Conservation (phyloP, 306 rosid species). For the Prosopis cineraria region DNA sequence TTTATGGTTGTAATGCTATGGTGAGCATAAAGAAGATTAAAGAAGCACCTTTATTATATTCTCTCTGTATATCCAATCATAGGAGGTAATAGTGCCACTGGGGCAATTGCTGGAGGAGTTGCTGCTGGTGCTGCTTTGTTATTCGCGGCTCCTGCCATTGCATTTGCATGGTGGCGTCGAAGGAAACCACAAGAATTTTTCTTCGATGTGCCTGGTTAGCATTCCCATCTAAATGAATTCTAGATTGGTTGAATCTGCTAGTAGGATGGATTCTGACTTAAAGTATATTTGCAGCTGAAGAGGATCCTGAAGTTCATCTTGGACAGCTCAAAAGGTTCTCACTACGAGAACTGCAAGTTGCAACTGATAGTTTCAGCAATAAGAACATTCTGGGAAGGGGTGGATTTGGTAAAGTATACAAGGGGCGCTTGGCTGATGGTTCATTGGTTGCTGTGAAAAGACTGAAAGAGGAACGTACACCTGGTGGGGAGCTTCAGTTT, state of each 20-base stretch:
- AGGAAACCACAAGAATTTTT: conserved; percentile 76
- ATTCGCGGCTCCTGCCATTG: conserved; percentile 83
- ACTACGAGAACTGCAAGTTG: conserved; percentile 74
- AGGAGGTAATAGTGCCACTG: conserved; percentile 75
- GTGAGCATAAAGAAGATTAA: conserved; percentile 2
- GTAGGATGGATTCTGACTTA: conserved; percentile 13
- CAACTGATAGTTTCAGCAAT: conserved; percentile 77
- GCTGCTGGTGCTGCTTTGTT: conserved; percentile 79
- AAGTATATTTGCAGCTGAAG: conserved; percentile 60
- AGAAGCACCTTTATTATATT: not conserved
- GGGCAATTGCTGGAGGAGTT: conserved; percentile 67
- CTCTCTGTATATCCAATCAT: conserved; percentile 21
- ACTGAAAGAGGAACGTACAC: conserved; percentile 79
- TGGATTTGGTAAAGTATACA: conserved; percentile 82
- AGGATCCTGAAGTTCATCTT: conserved; percentile 86
- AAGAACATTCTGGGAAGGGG: conserved; percentile 84
- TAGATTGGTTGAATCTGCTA: conserved; percentile 1
- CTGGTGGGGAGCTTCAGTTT: conserved; percentile 88
- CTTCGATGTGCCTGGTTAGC: conserved; percentile 80
- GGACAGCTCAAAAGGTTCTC: conserved; percentile 87
- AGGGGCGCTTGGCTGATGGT: conserved; percentile 79
- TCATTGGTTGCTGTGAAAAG: conserved; percentile 77
- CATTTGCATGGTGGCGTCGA: conserved; percentile 83
- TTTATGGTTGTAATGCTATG: conserved; percentile 2
- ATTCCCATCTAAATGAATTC: not conserved